Evolutionary conservation across 768 basidiomycete genomes (phyloP), one percentile per base, ranked within the genome.

Genomic region (Tricholoma matsutake): DNA sequence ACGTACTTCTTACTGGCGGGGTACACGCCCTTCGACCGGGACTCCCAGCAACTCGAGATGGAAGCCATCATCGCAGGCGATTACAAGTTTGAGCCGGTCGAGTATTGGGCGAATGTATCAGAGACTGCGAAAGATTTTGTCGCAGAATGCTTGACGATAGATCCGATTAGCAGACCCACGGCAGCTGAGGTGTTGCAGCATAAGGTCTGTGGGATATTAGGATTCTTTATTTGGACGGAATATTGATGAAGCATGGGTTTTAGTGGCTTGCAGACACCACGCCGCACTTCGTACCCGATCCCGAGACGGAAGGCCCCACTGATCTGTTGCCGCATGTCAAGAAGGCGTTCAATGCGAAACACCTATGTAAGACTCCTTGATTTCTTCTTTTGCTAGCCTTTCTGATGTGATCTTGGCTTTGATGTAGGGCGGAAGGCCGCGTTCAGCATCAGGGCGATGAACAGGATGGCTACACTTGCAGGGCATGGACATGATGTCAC

Each of bases 1-100:
- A 92, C 96, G 11, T 98, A 98, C 77, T 97, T 97, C 87, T 79
- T 98, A 3, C 87, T 98, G 29, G 76, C 78, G 68, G 90, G 92
- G 2, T 96, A 98, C 78, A 99, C 97, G 5, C 97, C 97, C 1
- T 99, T 99, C 71, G 96, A 98, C 73, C 87, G 94, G 25, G 96
- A 98, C 61, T 86, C 83, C 2, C 90, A 90, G 68, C 84, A 85
- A 68, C 85, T 87, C 64, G 96, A 98, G 77, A 96, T 95, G 89
- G 88, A 96, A 69, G 96, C 96, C 34, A 98, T 98, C 78, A 87
- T 95, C 54, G 84, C 84, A 0, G 95, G 94, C 6, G 92, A 97
- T 75, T 98, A 94, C 78, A 89, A 88, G 70, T 98, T 98, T 70
- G 81, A 78, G 59, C 76, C 79, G 66, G 85, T 79, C 66, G 92